Conservation (phyloP, 176 grass and related monocot species). For the Phoenix dactylifera region DNA sequence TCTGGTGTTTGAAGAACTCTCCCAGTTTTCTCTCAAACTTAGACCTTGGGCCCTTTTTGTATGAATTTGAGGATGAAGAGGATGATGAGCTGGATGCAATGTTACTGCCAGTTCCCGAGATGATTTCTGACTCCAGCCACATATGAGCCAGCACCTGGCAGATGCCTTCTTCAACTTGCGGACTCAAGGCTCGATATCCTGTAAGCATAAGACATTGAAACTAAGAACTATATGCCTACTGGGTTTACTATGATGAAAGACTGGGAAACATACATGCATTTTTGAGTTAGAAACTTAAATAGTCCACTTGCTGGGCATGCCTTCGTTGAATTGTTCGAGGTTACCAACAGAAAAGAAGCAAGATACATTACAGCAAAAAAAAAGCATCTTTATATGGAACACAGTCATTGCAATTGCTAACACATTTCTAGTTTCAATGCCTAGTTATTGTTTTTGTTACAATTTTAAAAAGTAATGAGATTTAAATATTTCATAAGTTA, state of each 20-base stretch:
- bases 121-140: conserved; percentile 76
- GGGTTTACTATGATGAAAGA: background rate
- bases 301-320: too few relatives aligned
- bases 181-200: conserved; percentile 60
- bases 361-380: too few relatives aligned
- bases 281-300: too few relatives aligned
- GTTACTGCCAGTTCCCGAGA: conserved; percentile 29
- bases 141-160: conserved; percentile 78
- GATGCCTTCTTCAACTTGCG: conserved; percentile 79
- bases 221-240: background rate
- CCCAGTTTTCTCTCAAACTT: conserved; percentile 66
- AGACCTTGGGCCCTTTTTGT: conserved; percentile 52
- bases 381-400: too few relatives aligned
- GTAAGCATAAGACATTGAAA: background rate
- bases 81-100: conserved; percentile 28
- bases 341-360: too few relatives aligned
- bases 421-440: too few relatives aligned
- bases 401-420: too few relatives aligned
- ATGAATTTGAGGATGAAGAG: conserved; percentile 32
- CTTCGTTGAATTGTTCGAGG: too few relatives aligned
- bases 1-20: conserved; percentile 74
- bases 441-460: too few relatives aligned
- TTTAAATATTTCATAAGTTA: too few relatives aligned
- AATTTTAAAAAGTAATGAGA: too few relatives aligned
- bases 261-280: background rate